These are phyloP conservation scores for Salinomyces thailandicus DNA, from an alignment of 2,329 filamentous ascomycete genomes.

Conservation along the genomic window DNA sequence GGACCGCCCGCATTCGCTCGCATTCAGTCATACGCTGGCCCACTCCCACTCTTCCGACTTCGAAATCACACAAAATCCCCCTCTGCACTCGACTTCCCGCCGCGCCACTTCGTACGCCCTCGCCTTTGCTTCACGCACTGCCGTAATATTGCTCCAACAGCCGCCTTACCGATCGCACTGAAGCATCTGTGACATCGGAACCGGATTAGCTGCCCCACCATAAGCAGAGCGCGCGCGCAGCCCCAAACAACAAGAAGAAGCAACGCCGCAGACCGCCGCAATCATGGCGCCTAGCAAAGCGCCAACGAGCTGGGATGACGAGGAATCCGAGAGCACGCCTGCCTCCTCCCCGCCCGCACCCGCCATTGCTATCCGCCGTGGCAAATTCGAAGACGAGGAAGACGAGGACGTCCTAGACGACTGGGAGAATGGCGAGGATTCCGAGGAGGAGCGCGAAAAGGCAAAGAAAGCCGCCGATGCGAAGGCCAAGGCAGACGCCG, in stretches of 20 bases:
- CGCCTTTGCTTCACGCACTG: no score
- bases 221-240: no score
- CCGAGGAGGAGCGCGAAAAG: slow-evolving; percentile 93
- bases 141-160: neutral
- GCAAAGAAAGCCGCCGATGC: slow-evolving; percentile 73
- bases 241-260: no score
- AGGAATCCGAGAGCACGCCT: slow-evolving; percentile 46
- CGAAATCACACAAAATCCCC: no score
- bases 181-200: no score
- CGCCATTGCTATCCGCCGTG: slow-evolving; percentile 31
- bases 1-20: no score
- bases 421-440: slow-evolving; percentile 95
- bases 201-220: no score
- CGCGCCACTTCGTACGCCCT: no score
- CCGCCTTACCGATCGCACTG: neutral
- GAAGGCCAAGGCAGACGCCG: slow-evolving; percentile 81
- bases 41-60: no score
- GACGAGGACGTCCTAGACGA: slow-evolving; percentile 83
- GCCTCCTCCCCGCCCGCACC: slow-evolving; percentile 38
- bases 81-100: no score
- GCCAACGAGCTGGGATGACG: slow-evolving; percentile 32
- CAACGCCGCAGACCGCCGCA: slow-evolving; percentile 13
- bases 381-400: slow-evolving; percentile 82
- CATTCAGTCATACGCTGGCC: no score
- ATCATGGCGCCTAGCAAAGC: slow-evolving; percentile 25